Evolutionary conservation across 164 flowering plant genomes (phyloP).

Genomic region (Litsea cubeba): DNA sequence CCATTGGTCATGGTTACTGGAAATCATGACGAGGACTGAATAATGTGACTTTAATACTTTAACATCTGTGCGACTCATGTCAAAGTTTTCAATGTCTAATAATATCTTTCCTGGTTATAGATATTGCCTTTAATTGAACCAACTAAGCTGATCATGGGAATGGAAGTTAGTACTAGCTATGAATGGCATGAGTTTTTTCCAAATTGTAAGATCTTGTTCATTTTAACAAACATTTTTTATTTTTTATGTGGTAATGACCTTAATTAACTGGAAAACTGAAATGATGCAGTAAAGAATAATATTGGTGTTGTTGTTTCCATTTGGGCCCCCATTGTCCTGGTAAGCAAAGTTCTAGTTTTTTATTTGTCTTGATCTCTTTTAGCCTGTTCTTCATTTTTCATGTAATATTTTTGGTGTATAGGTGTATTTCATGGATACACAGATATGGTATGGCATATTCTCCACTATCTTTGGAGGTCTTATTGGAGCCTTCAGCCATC

Average conservation of each 20-base stretch:
- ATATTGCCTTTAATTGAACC: conserved; percentile 79
- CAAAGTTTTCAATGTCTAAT: conserved; percentile 3
- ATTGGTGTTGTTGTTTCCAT: conserved; percentile 74
- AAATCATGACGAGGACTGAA: neutral
- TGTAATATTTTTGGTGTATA: conserved; percentile 15
- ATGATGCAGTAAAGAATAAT: conserved; percentile 60
- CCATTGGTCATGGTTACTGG: too few species aligned
- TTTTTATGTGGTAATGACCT: neutral
- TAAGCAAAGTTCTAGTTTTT: conserved; percentile 29
- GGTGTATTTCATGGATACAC: conserved; percentile 98
- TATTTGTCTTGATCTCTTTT: conserved; percentile 1
- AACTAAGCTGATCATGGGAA: conserved; percentile 59
- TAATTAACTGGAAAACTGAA: conserved; percentile 15
- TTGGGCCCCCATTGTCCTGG: conserved; percentile 95
- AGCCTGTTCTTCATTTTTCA: neutral
- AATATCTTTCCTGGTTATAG: conserved; percentile 23
- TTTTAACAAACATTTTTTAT: neutral
- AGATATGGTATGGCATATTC: conserved; percentile 98
- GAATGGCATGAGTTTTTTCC: conserved; percentile 98
- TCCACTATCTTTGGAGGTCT: conserved; percentile 87
- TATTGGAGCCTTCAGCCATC: conserved; percentile 88
- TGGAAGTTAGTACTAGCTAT: conserved; percentile 41
- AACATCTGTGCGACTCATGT: neutral
- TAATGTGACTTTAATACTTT: too few species aligned
- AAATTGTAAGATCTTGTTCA: conserved; percentile 39